Evolutionary conservation across 2,329 filamentous ascomycete genomes (phyloP).

Genomic region (Paradendryphiella salina): DNA sequence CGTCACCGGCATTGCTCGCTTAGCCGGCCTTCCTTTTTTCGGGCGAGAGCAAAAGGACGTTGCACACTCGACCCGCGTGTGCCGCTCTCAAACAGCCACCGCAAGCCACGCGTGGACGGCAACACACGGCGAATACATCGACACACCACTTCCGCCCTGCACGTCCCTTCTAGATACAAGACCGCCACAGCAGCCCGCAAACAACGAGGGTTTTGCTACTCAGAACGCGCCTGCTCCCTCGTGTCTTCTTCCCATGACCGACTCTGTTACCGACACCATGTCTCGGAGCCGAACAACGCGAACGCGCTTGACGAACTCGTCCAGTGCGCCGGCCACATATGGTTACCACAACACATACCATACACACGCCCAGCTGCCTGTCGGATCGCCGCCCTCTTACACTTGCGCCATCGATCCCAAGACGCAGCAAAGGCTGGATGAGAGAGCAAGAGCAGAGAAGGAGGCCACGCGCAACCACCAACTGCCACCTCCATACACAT

Average conservation of each 20-base stretch:
- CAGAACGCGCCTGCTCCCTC: not conserved
- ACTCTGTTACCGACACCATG: conserved; percentile 4
- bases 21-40: not conserved
- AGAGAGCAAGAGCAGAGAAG: conserved; percentile 27
- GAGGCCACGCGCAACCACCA: conserved; percentile 18
- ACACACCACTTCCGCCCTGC: conserved; percentile 15
- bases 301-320: conserved; percentile 23
- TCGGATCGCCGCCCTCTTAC: conserved; percentile 40
- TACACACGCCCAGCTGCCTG: conserved; percentile 40
- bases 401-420: conserved; percentile 29
- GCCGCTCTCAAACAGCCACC: conserved; percentile 19
- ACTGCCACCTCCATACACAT: conserved; percentile 43
- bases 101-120: conserved; percentile 17
- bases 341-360: conserved; percentile 51
- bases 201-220: not conserved
- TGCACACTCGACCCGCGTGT: conserved; percentile 8
- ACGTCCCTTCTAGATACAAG: conserved; percentile 9
- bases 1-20: too few species aligned
- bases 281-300: conserved; percentile 15
- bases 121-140: conserved; percentile 8
- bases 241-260: not conserved
- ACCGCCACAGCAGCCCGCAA: conserved; percentile 6
- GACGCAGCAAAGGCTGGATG: conserved; percentile 27
- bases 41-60: conserved; percentile 9
- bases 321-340: conserved; percentile 31